Percentiles rank a stretch among this genome's conserved stretches.
Conservation (phyloP, 192 early-diverging fungal species). For the Linnemannia zychae region DNA sequence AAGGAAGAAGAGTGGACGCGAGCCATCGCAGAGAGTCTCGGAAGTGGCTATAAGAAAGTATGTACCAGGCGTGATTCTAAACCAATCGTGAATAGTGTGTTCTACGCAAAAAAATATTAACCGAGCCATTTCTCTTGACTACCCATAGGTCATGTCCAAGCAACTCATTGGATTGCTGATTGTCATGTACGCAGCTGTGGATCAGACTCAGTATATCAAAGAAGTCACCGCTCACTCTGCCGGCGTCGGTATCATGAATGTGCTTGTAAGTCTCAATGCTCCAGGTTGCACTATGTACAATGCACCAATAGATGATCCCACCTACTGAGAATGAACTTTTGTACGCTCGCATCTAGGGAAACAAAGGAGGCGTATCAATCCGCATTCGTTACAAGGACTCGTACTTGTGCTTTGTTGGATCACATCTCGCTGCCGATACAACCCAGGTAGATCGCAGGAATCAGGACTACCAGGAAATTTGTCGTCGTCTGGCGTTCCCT, state of each 20-base stretch:
- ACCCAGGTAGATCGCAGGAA: constrained; percentile 86
- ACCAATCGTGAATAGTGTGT: not conserved
- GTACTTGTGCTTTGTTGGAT: constrained; percentile 89
- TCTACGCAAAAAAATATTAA: not conserved
- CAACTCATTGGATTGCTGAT: constrained; percentile 94
- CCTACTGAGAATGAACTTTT: not conserved
- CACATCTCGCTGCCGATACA: constrained; percentile 91
- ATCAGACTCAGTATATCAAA: constrained; percentile 63
- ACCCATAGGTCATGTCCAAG: constrained; percentile 70
- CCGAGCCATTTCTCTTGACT: constrained; percentile 7
- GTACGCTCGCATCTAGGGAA: constrained; percentile 72
- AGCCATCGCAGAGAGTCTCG: constrained; percentile 78
- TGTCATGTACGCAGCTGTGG: constrained; percentile 78
- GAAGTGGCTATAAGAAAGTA: constrained; percentile 47
- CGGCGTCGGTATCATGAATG: constrained; percentile 88
- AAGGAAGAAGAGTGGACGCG: constrained; percentile 88
- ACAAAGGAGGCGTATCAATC: constrained; percentile 94
- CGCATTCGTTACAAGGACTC: constrained; percentile 84
- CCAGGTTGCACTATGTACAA: not conserved
- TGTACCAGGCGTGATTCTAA: not conserved
- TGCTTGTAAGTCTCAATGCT: constrained; percentile 63
- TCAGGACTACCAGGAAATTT: constrained; percentile 90
- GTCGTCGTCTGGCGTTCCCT: constrained; percentile 76
- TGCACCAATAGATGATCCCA: too few species aligned
- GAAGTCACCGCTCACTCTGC: constrained; percentile 78